phyloP scores from a whole-genome alignment of 305 asterid genomes.

The Monarda citriodora region DNA sequence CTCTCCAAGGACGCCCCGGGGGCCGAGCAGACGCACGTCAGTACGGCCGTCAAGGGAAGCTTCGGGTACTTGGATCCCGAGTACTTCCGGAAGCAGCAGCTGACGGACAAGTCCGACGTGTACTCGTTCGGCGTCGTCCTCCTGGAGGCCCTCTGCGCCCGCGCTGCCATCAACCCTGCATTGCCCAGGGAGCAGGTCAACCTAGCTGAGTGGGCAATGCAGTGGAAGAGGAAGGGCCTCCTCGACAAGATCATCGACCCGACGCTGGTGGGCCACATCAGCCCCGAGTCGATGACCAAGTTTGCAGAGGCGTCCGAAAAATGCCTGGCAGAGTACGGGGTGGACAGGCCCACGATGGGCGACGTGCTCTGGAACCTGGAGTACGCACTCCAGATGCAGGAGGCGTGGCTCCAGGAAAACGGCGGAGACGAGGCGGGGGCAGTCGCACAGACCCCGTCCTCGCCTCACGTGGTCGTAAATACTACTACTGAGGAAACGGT shows the following conservation, averaged over 20 bases:
- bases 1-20: constrained; percentile 54
- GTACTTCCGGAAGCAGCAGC: constrained; percentile 86
- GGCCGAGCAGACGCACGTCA: constrained; percentile 63
- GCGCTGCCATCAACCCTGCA: constrained; percentile 82
- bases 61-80: constrained; percentile 69
- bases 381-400: constrained; percentile 44
- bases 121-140: constrained; percentile 93
- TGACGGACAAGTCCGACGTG: constrained; percentile 89
- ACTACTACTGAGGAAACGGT: constrained; percentile 6
- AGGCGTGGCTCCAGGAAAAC: constrained; percentile 42
- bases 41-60: constrained; percentile 84
- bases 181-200: constrained; percentile 93
- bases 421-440: neutral
- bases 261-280: constrained; percentile 28
- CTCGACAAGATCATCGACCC: constrained; percentile 42
- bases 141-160: constrained; percentile 77
- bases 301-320: constrained; percentile 47
- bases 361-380: constrained; percentile 49
- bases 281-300: constrained; percentile 35
- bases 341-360: constrained; percentile 46
- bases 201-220: constrained; percentile 97
- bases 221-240: constrained; percentile 84
- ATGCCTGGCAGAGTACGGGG: constrained; percentile 42
- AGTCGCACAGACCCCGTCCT: neutral
- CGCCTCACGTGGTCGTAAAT: constrained; percentile 20